A percentile compares a stretch with the other conserved stretches of the same genome.
These are phyloP conservation scores for Pythium phragmiticola DNA, from an alignment of 352 stramenopile species.

Conservation along the genomic window DNA sequence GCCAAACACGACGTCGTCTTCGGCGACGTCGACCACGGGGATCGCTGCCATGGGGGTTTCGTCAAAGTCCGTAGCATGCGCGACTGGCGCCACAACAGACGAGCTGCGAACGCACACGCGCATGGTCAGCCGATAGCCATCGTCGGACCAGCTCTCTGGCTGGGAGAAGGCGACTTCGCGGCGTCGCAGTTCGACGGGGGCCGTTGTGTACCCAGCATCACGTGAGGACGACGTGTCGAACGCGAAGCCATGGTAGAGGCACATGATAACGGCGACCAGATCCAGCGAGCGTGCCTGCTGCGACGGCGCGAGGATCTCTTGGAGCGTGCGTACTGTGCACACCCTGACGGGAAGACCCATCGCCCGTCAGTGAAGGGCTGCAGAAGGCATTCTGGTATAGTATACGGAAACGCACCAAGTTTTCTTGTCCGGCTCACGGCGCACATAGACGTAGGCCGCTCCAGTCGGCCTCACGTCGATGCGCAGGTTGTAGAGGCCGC, in stretches of 20 bases:
- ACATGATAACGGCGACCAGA: slow-evolving; percentile 12
- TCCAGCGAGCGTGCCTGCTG: slow-evolving; percentile 15
- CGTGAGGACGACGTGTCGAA: slow-evolving; percentile 10
- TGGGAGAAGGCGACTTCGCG: slow-evolving; percentile 20
- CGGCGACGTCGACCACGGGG: slow-evolving; percentile 7
- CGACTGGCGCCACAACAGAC: neutral
- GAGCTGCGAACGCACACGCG: slow-evolving; percentile 11
- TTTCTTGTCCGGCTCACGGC: slow-evolving; percentile 14
- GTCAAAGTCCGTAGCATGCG: neutral
- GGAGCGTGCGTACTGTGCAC: slow-evolving; percentile 12
- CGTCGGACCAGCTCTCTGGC: slow-evolving; percentile 16
- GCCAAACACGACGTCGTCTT: slow-evolving; percentile 16
- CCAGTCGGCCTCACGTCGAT: slow-evolving; percentile 8
- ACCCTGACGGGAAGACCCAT: neutral
- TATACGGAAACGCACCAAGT: slow-evolving; percentile 7
- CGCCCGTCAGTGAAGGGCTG: neutral
- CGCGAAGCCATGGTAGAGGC: slow-evolving; percentile 14
- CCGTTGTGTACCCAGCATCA: neutral
- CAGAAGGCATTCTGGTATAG: neutral
- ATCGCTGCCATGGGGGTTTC: neutral
- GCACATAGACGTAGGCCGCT: slow-evolving; percentile 20
- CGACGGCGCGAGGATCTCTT: slow-evolving; percentile 22
- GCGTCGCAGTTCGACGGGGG: slow-evolving; percentile 7
- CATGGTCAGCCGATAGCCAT: slow-evolving; percentile 17
- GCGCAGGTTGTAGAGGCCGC: slow-evolving; percentile 7